Base-by-base conservation (phyloP, 1,284 basidiomycete genomes). In the Cutaneotrichosporon sp. region DNA sequence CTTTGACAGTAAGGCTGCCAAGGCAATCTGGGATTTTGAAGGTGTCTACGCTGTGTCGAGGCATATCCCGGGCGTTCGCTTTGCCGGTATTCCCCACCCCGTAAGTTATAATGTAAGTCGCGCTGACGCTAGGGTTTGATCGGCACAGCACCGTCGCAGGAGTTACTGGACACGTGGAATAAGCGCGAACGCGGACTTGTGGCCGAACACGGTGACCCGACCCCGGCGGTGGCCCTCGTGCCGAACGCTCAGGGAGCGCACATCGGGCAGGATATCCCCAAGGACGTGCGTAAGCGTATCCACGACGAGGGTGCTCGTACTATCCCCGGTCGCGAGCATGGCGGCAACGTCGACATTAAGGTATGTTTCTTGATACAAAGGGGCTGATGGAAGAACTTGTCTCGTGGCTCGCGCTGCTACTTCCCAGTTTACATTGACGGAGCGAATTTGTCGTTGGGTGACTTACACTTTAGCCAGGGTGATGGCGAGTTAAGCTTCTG, bases 311-410 rank as follows among this genome's bases (percentile, higher is more conserved):
- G 90, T 18, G 89, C 89, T 32, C 83, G 90, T 65, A 91, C 90
- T 0, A 82, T 90, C 56, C 89, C 89, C 7, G 88, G 87, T n/a
- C 77, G 89, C 30, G 89, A 90, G 75, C 88, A 90, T 75, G 89
- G 89, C n/a, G 89, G 89, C 30, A 91, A 91, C 70, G 89, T 89
- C 71, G 89, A 91, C 79, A 90, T 90, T 77, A 90, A 89, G 50
- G 50, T 52, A 32, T 11, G 30, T 31, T 31, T 14, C 16, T 13
- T 13, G 40, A 13, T 42, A 18, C 11, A 18, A 4, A 14, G 40
- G 40, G 30, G 50, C 50, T 52, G 30, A 52, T 26, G 14, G 26
- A 13, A 52, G 79, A 89, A 89, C 71, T 74, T 90, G 58, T 88
- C 87, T 5, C 85, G 84, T 46, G 73, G 73, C 10, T 73, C 70